Percentiles rank a stretch among this genome's conserved stretches.
These are phyloP conservation scores for Chlamydomonas reinhardtii DNA, from an alignment of 163 green algal genomes.

Conservation along the genomic window DNA sequence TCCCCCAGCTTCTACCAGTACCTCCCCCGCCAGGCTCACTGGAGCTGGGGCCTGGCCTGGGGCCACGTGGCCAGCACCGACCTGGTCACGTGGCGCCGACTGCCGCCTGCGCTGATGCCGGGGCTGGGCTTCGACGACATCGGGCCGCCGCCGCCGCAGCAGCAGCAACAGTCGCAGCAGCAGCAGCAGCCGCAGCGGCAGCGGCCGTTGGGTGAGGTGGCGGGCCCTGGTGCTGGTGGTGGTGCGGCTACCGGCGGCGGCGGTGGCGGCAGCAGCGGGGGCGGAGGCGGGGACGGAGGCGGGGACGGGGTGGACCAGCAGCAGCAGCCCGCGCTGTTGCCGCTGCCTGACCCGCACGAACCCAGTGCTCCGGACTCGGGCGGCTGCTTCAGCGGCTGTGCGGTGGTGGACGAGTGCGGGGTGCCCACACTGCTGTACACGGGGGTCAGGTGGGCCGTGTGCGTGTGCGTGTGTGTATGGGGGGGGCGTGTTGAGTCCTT, in stretches of 20 bases:
- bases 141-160: not conserved
- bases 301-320: too few relatives aligned
- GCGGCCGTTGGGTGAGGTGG: too few relatives aligned
- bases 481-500: too few relatives aligned
- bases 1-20: slow-evolving; percentile 26
- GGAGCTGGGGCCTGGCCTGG: slow-evolving; percentile 80
- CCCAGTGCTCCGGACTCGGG: slow-evolving; percentile 19
- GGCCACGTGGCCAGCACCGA: slow-evolving; percentile 75
- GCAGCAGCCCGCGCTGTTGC: not conserved
- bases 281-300: too few relatives aligned
- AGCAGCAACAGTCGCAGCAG: not conserved
- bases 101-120: slow-evolving; percentile 73
- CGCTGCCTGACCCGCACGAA: too few relatives aligned
- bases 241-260: too few relatives aligned
- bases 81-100: slow-evolving; percentile 73
- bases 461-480: not conserved
- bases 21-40: slow-evolving; percentile 71
- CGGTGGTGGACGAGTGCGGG: slow-evolving; percentile 67
- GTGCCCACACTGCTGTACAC: slow-evolving; percentile 81
- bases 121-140: not conserved
- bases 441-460: slow-evolving; percentile 63
- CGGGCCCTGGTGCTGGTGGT: too few relatives aligned
- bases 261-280: too few relatives aligned
- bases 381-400: slow-evolving; percentile 75
- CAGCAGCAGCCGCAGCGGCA: not conserved